These are phyloP conservation scores for Torrubiella hemipterigena DNA, from an alignment of 2,329 filamentous ascomycete genomes.

Conservation along the genomic window DNA sequence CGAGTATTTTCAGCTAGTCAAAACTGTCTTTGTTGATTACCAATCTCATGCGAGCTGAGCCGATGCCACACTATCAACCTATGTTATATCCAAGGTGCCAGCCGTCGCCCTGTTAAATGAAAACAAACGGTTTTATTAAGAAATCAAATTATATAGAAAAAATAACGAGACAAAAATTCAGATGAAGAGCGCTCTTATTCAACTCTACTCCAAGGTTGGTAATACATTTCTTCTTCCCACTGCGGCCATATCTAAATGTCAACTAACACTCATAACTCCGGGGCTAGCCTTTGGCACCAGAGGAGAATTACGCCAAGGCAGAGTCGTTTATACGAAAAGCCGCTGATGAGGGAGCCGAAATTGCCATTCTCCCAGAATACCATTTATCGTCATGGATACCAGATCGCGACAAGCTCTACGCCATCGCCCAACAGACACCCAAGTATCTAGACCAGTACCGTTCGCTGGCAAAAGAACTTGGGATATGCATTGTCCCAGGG, in stretches of 20 bases:
- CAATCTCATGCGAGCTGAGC: too few species aligned
- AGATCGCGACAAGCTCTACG: too few species aligned
- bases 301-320: conserved; percentile 28
- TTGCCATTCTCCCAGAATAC: conserved; percentile 56
- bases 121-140: too few species aligned
- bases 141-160: too few species aligned
- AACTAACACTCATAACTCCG: neutral
- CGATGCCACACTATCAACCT: too few species aligned
- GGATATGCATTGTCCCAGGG: conserved; percentile 61
- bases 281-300: conserved; percentile 19
- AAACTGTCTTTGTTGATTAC: too few species aligned
- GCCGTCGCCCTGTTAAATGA: too few species aligned
- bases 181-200: conserved; percentile 28
- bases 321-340: conserved; percentile 24
- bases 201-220: conserved; percentile 27
- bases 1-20: too few species aligned
- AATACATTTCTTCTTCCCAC: neutral
- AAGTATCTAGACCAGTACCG: conserved; percentile 50
- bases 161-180: too few species aligned
- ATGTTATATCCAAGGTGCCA: too few species aligned
- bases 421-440: conserved; percentile 37
- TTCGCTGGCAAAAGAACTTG: conserved; percentile 49
- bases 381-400: conserved; percentile 46
- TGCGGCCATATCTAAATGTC: too few species aligned
- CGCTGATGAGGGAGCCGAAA: conserved; percentile 20